Evolutionary conservation across 768 basidiomycete genomes (phyloP).

Genomic region (Pulveroboletus sp.): DNA sequence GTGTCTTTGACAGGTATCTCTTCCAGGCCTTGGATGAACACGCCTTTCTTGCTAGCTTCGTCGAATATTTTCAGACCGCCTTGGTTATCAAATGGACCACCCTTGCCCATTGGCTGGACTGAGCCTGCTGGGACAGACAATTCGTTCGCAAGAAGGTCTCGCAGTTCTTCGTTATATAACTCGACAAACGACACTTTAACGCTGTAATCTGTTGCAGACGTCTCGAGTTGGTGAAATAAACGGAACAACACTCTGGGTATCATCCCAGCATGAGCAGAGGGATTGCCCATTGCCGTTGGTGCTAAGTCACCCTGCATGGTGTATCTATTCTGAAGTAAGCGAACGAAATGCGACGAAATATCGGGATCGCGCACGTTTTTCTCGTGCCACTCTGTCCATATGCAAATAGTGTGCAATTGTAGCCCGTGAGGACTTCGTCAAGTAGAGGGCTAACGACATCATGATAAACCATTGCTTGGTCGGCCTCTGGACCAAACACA

Average conservation of each 20-base stretch:
- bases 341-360: background rate
- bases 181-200: slow-evolving; percentile 94
- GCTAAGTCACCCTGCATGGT: slow-evolving; percentile 97
- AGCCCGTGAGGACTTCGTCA: slow-evolving; percentile 89
- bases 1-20: slow-evolving; percentile 82
- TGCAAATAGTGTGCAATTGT: slow-evolving; percentile 96
- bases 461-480: slow-evolving; percentile 90
- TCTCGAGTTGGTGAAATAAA: slow-evolving; percentile 84
- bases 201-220: slow-evolving; percentile 72
- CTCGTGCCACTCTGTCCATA: slow-evolving; percentile 99
- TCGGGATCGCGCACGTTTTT: slow-evolving; percentile 71
- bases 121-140: slow-evolving; percentile 61
- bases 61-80: slow-evolving; percentile 87
- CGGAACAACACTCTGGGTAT: slow-evolving; percentile 91
- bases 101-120: slow-evolving; percentile 75
- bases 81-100: slow-evolving; percentile 44
- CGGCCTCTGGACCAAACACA: slow-evolving; percentile 95
- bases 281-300: slow-evolving; percentile 80
- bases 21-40: slow-evolving; percentile 92
- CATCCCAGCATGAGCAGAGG: slow-evolving; percentile 88
- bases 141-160: slow-evolving; percentile 86
- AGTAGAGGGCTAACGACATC: slow-evolving; percentile 92
- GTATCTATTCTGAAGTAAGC: slow-evolving; percentile 47
- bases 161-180: slow-evolving; percentile 96
- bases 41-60: slow-evolving; percentile 81